Conservation (phyloP, 1,139 yeast genomes). For the Magnusiomyces tetraspermus region DNA sequence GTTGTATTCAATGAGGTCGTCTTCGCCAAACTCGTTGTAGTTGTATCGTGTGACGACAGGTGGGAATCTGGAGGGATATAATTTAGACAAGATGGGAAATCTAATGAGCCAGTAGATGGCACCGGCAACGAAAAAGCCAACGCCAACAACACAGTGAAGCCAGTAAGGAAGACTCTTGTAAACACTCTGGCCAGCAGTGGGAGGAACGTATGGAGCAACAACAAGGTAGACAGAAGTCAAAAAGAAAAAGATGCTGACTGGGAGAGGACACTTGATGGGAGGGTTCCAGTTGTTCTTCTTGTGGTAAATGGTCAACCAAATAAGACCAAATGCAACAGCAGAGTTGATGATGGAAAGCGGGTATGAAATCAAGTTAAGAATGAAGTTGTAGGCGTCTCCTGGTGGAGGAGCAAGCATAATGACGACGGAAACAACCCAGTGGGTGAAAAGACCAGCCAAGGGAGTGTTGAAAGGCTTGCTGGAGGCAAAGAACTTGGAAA, state of each 20-base stretch:
- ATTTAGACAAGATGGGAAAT: conserved; percentile 49
- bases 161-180: conserved; percentile 64
- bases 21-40: background rate
- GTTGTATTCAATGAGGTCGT: background rate
- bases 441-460: conserved; percentile 46
- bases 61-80: conserved; percentile 34
- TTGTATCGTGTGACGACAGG: background rate
- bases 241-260: conserved; percentile 55
- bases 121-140: conserved; percentile 70
- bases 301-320: conserved; percentile 47
- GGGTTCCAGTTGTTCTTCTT: conserved; percentile 57
- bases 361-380: conserved; percentile 64
- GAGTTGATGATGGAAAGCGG: conserved; percentile 66
- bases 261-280: conserved; percentile 58
- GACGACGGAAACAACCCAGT: conserved; percentile 44
- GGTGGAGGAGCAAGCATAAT: conserved; percentile 60
- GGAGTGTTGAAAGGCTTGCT: conserved; percentile 48
- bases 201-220: conserved; percentile 73
- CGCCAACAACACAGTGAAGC: conserved; percentile 73
- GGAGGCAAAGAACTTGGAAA: conserved; percentile 47
- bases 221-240: conserved; percentile 62
- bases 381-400: conserved; percentile 71
- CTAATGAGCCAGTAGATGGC: conserved; percentile 62
- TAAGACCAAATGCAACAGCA: conserved; percentile 63
- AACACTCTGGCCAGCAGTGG: conserved; percentile 48